Evolutionary conservation across 257 asterid species (phyloP), one percentile per base, ranked within the genome.

Genomic region (Leptodermis oblonga): DNA sequence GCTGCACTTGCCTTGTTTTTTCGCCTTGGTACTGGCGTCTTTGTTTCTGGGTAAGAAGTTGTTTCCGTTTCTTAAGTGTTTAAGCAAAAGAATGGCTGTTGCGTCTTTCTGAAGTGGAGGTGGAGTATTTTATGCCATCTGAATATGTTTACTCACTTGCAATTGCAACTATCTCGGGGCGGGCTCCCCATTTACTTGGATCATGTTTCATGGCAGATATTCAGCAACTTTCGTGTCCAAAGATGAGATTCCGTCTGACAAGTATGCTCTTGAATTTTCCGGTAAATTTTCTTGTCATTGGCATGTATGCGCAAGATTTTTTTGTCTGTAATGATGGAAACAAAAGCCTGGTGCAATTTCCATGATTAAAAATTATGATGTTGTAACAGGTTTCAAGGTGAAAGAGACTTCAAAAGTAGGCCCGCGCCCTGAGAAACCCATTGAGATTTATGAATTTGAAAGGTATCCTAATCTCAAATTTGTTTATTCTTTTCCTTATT

Each of bases 361-460:
- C 41, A n/a, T 62, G 48, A 26, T 22, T 37, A 7, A 62, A 6
- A n/a, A n/a, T 62, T 25, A 20, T 37, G 26, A 15, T 37, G 67
- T 37, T 61, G 22, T 39, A 7, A 31, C 86, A 94, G 99, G 96
- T 80, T 87, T 69, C 80, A 91, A 84, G 82, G 80, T 94, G 78
- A 90, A 94, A 83, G 99, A 91, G 77, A 84, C 82, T 68, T 87
- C 96, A 60, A 91, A 91, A 54, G 33, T 89, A 77, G 97, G 97
- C 69, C 93, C 90, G 74, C 96, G 97, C 33, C 97, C 97, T 3
- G 99, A 86, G 82, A 85, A 83, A 79, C 97, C 95, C 31, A 89
- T 94, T 48, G 97, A 89, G 86, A 89, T 94, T 62, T 91, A 91
- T 72, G 97, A 89, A 78, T 89, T 75, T 74, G 97, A 91, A 81